A percentile compares a stretch with the other conserved stretches of the same genome.
Conservation (phyloP, 495 filamentous ascomycete genomes). For the Diplogelasinospora grovesii region DNA sequence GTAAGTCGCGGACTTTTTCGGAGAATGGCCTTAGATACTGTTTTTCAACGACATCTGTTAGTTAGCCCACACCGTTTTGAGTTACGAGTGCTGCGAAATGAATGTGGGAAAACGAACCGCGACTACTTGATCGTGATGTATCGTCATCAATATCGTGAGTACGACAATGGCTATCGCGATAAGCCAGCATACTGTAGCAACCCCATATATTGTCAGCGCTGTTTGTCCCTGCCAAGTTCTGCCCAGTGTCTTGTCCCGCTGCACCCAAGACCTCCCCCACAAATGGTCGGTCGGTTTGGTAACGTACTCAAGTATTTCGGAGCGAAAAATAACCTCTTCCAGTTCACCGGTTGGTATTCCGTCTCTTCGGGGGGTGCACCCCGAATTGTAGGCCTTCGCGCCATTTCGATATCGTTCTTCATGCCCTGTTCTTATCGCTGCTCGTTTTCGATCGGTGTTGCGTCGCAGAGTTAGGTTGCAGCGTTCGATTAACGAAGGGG, state of each 20-base stretch:
- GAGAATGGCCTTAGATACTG: constrained; percentile 21
- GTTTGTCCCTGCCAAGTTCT: no score
- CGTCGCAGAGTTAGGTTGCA: no score
- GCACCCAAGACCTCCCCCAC: no score
- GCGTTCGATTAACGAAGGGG: no score
- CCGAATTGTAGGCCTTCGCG: no score
- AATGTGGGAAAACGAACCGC: constrained; percentile 2
- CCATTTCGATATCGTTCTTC: no score
- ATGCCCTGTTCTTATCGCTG: no score
- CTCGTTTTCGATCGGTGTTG: no score
- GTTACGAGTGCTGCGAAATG: neutral
- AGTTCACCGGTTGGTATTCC: constrained; percentile 18
- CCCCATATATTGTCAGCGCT: no score
- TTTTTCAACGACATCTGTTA: neutral
- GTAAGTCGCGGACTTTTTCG: constrained; percentile 21
- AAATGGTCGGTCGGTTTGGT: no score
- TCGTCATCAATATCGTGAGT: constrained; percentile 14
- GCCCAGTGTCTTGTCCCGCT: no score
- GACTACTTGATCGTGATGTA: constrained; percentile 17
- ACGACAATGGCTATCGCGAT: constrained; percentile 9
- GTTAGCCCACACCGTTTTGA: neutral
- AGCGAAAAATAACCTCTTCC: constrained; percentile 13
- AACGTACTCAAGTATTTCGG: constrained; percentile 17
- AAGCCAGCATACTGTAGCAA: constrained; percentile 11
- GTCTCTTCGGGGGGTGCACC: constrained; percentile 7